Evolutionary conservation across 305 asterid species (phyloP).

Genomic region (Fraxinus ornus): DNA sequence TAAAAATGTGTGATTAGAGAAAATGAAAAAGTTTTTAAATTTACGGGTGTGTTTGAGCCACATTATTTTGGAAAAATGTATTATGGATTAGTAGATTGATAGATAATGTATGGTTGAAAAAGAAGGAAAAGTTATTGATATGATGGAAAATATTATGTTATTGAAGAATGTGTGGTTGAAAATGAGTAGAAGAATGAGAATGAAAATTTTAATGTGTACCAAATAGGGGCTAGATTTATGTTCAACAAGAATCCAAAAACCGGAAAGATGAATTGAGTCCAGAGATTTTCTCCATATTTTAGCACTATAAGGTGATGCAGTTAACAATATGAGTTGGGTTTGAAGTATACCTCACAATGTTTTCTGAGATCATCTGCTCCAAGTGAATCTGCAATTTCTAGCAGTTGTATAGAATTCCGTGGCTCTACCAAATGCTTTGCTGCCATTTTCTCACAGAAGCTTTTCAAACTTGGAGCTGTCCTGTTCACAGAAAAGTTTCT

Average conservation of each 20-base stretch:
- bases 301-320: not conserved
- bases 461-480: constrained; percentile 69
- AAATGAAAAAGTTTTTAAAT: no score
- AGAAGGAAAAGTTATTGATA: no score
- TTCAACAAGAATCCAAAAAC: not conserved
- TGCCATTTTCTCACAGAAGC: constrained; percentile 82
- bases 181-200: no score
- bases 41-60: no score
- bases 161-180: no score
- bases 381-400: constrained; percentile 91
- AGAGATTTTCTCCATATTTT: not conserved
- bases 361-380: constrained; percentile 79
- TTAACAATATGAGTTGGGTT: not conserved
- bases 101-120: no score
- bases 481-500: constrained; percentile 26
- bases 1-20: no score
- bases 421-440: constrained; percentile 93
- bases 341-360: constrained; percentile 61
- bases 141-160: no score
- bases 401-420: constrained; percentile 70
- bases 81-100: no score
- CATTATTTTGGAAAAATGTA: no score
- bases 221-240: not conserved
- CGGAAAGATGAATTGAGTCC: not conserved
- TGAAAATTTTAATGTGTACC: no score